Evolutionary conservation across 495 filamentous ascomycete genomes (phyloP), one percentile per base, ranked within the genome.

Genomic region (Penicillium manginii): DNA sequence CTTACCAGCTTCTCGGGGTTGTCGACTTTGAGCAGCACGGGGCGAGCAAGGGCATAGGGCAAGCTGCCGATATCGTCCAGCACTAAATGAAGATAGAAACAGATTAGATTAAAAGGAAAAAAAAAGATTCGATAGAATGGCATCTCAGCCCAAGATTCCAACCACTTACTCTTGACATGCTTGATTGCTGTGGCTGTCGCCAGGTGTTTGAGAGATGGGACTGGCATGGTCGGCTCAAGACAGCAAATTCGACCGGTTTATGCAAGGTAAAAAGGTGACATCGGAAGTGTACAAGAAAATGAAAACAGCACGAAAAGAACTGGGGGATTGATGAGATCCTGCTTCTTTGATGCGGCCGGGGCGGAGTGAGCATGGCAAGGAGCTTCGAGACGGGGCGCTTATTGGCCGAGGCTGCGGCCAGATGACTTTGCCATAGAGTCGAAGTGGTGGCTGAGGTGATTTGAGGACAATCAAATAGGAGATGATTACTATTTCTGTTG

Each of bases 1-100:
- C 76, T 64, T 70, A 86, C 84, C 46, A 92, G 81, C 65, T 90
- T 88, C 60, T 80, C 71, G 2, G 89, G 86, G 62, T 84, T 86
- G 43, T 86, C 82, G 54, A 91, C 70, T 57, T 84, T 85, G 17
- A 79, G 51, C 31, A 92, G 79, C 50, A 91, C 75, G 6, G 83
- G 80, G 23, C 82, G 77, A 39, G 85, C 78, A 55, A 87, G 72
- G 22, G 72, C 54, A 73, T 90, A 91, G 15, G 85, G 84, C 18
- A 87, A 71, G 22, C 84, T 84, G 33, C 87, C 88, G 52, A 91
- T 77, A 74, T 89, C 84, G 49, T 75, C 74, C 18, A 91, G 72
- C 55, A 68, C 84, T 86, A 48, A 37, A 6, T 2, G 15, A 37
- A 0, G 35, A 11, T n/a, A n/a, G 35, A 37, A 37, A n/a, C 12